Conservation (phyloP, 176 grass and related monocot genomes). For the Oryza officinalis region DNA sequence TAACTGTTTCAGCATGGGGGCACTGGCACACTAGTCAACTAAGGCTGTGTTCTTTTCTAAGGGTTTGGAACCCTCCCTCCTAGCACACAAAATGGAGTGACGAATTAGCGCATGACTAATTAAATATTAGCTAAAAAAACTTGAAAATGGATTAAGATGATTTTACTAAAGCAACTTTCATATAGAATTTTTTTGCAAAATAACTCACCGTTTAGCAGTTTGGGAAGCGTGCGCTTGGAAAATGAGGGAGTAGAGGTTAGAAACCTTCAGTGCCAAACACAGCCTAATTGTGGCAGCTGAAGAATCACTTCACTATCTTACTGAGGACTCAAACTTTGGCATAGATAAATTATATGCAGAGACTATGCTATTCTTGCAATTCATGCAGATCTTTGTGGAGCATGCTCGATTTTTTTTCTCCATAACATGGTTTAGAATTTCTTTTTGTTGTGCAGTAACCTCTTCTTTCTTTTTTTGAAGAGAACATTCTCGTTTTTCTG, state of each 20-base stretch:
- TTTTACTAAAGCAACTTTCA: no score
- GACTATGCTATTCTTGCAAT: neutral
- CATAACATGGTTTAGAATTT: neutral
- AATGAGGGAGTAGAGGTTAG: no score
- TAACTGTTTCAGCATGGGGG: constrained; percentile 11
- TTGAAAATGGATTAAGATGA: no score
- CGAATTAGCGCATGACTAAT: no score
- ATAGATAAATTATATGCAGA: neutral
- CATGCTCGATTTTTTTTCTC: neutral
- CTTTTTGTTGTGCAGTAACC: neutral
- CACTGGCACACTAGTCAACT: neutral
- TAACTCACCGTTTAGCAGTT: no score
- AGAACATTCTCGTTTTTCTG: neutral
- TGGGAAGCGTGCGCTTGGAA: no score
- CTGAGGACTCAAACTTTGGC: neutral
- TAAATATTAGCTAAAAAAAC: no score
- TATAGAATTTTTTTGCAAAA: no score
- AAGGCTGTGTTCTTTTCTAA: no score
- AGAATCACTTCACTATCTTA: neutral
- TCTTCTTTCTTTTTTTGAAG: neutral
- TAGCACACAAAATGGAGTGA: no score
- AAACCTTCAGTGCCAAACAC: no score
- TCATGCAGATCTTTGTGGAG: neutral
- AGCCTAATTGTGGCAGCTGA: constrained; percentile 2
- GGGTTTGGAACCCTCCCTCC: no score